phyloP scores from a whole-genome alignment of 176 grass and related monocot species.

The Thinopyrum elongatum region DNA sequence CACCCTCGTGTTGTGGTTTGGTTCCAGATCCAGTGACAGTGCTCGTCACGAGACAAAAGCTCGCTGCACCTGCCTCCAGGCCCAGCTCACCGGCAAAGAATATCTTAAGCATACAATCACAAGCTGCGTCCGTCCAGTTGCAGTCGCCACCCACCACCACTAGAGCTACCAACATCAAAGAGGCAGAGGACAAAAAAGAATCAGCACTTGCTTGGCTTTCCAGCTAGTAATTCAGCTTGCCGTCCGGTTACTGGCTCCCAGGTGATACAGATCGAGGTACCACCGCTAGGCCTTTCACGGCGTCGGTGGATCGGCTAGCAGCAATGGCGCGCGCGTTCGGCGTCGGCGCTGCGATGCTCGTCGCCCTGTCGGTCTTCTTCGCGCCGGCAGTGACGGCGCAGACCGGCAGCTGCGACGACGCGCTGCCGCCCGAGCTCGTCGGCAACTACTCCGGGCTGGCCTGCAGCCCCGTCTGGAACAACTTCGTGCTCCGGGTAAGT shows the following conservation, averaged over 20 bases:
- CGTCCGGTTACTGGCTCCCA: not conserved
- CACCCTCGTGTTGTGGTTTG: not conserved
- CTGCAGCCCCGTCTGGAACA: slow-evolving; percentile 83
- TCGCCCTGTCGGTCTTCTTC: slow-evolving; percentile 14
- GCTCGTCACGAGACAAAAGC: not conserved
- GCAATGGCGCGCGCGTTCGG: slow-evolving; percentile 41
- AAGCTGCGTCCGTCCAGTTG: slow-evolving; percentile 16
- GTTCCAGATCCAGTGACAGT: slow-evolving; percentile 33
- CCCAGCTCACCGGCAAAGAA: slow-evolving; percentile 22
- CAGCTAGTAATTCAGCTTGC: not conserved
- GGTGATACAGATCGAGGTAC: slow-evolving; percentile 9
- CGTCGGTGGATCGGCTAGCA: not conserved
- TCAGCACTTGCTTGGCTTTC: not conserved
- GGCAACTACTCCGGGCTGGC: slow-evolving; percentile 71
- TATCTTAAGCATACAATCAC: slow-evolving; percentile 34
- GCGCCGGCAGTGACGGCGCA: slow-evolving; percentile 38
- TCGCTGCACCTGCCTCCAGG: not conserved
- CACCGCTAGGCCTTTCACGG: not conserved
- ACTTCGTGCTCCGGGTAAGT: slow-evolving; percentile 79
- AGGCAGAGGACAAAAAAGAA: not conserved
- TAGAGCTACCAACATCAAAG: not conserved
- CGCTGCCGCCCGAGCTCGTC: slow-evolving; percentile 45
- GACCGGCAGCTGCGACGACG: slow-evolving; percentile 45
- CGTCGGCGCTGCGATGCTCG: slow-evolving; percentile 26
- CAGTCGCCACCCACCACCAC: slow-evolving; percentile 16